These are phyloP conservation scores for Piper betle DNA, from an alignment of 164 flowering plant genomes.

Conservation along the genomic window DNA sequence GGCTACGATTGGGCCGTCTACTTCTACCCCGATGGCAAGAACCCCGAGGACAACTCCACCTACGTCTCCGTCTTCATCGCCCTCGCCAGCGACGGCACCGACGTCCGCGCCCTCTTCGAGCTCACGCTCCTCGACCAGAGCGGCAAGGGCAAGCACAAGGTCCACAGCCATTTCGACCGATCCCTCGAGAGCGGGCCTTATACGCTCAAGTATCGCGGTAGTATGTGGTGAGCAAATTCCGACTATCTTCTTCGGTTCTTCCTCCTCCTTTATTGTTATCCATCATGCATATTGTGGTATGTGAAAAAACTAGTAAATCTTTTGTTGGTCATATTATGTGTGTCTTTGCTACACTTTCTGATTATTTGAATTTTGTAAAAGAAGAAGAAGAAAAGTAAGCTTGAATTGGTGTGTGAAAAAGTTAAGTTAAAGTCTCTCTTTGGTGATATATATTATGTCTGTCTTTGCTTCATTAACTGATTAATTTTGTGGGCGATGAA, in stretches of 20 bases:
- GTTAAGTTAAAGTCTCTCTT: no score
- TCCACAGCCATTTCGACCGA: constrained; percentile 88
- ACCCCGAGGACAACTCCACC: constrained; percentile 71
- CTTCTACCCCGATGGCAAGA: constrained; percentile 46
- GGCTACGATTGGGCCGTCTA: constrained; percentile 77
- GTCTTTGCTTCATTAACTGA: no score
- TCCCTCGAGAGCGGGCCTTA: constrained; percentile 86
- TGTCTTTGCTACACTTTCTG: no score
- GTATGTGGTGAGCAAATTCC: constrained; percentile 61
- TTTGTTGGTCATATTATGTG: no score
- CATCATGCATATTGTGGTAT: no score
- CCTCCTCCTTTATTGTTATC: not conserved
- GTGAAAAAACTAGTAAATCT: no score
- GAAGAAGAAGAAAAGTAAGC: no score
- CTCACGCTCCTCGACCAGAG: constrained; percentile 81
- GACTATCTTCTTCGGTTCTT: not conserved
- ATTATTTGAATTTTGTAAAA: no score
- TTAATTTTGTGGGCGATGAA: no score
- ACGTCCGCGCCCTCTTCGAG: constrained; percentile 44
- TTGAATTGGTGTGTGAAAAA: no score
- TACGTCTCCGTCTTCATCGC: constrained; percentile 89
- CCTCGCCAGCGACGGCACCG: constrained; percentile 77
- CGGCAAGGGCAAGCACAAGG: constrained; percentile 76
- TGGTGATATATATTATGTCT: no score
- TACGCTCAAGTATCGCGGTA: constrained; percentile 76